Base-by-base conservation (phyloP, 1,284 basidiomycete species). In the Cutaneotrichosporon sp. region DNA sequence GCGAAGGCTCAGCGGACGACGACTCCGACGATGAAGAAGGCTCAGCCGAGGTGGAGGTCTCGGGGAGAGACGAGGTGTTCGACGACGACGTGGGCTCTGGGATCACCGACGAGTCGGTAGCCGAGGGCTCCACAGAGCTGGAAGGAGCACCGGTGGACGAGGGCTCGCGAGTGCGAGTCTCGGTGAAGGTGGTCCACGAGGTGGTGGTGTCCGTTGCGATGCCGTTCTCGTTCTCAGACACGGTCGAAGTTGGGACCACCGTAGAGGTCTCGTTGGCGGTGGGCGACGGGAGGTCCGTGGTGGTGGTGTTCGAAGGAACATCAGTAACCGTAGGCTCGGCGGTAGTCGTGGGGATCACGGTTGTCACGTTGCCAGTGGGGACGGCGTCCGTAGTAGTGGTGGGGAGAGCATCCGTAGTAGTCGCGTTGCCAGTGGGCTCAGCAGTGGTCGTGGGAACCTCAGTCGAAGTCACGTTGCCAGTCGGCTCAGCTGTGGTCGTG, bases 131-230 rank as follows among this genome's bases (percentile, higher is more conserved):
- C 11, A 38, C 16, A 22, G 17, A 11, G 17, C 25, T 33, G 14
- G 26, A 20, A 31, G 29, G 29, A 31, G 14, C 29, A 31, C 27
- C 25, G 27, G 54, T 50, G n/a, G 48, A 19, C 20, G 52, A 27
- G 44, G 54, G 44, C 29, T 50, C 41, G 27, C 52, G 52, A n/a
- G 57, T 58, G 63, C 62, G 61, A 34, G 70, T 72, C 46, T 64
- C 51, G 45, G 67, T 59, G 32, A 65, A 58, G 10, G 63, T 70
- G 22, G 61, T 62, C 55, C 56, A 65, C 35, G 44, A 39, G 10
- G 70, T 72, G 19, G 60, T n/a, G 47, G 56, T 65, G 35, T 61
- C 63, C 14, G 68, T 72, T 24, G 50, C 61, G 14, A 69, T 63
- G 25, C 68, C 70, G 48, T 64, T 56, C 14, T 68, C 70, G 55